Evolutionary conservation across 257 asterid genomes (phyloP).

Genomic region (Ophiorrhiza pumila): DNA sequence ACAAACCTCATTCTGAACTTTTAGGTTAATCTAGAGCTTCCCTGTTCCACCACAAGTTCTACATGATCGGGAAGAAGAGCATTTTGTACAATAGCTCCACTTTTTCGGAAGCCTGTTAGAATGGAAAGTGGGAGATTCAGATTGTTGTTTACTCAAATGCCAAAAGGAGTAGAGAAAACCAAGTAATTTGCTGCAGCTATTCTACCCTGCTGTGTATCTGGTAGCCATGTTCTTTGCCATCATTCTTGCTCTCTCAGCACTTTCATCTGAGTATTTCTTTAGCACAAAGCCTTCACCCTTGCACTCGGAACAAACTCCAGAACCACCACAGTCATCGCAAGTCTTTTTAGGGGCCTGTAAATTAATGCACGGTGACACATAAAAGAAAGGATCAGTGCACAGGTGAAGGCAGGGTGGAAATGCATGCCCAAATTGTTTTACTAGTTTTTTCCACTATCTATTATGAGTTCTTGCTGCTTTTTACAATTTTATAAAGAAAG

Average conservation of each 20-base stretch:
- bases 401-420: neutral
- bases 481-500: neutral
- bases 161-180: neutral
- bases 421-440: neutral
- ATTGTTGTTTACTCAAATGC: neutral
- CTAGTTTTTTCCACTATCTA: neutral
- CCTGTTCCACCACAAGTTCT: conserved; percentile 76
- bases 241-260: conserved; percentile 69
- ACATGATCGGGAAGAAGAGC: conserved; percentile 81
- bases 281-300: conserved; percentile 84
- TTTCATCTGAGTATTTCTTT: conserved; percentile 62
- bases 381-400: neutral
- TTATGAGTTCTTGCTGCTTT: neutral
- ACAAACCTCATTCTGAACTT: neutral
- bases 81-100: conserved; percentile 96
- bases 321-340: conserved; percentile 77
- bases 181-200: neutral
- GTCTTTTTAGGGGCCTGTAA: conserved; percentile 45
- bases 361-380: conserved; percentile 21
- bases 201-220: conserved; percentile 89
- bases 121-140: neutral
- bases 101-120: conserved; percentile 79
- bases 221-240: conserved; percentile 72
- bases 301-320: conserved; percentile 85
- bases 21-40: conserved; percentile 28